Conservation (phyloP, 179 eudicot species). For the Spergularia azorica region DNA sequence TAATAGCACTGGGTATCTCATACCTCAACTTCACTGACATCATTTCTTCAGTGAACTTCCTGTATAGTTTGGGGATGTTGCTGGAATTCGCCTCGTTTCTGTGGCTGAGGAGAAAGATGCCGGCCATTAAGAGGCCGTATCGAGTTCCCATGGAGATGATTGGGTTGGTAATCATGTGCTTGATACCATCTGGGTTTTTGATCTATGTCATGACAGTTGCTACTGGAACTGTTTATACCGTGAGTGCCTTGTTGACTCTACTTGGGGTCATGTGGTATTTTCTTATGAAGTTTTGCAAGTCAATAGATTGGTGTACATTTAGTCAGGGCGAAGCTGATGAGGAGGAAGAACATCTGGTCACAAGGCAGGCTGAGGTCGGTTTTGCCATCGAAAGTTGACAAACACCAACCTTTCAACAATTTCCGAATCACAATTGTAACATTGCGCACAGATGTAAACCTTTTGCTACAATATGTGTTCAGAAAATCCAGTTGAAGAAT, state of each 20-base stretch:
- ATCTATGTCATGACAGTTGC: slow-evolving; percentile 41
- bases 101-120: slow-evolving; percentile 55
- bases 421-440: not conserved
- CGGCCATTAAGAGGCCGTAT: slow-evolving; percentile 48
- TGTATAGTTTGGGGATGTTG: slow-evolving; percentile 64
- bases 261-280: slow-evolving; percentile 42
- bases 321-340: slow-evolving; percentile 14
- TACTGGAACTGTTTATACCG: slow-evolving; percentile 24
- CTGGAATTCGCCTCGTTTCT: slow-evolving; percentile 63
- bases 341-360: slow-evolving; percentile 28
- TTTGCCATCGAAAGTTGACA: not conserved
- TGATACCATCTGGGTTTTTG: slow-evolving; percentile 60
- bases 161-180: slow-evolving; percentile 59
- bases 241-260: slow-evolving; percentile 36
- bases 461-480: not conserved
- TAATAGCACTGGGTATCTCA: slow-evolving; percentile 46
- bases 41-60: slow-evolving; percentile 57
- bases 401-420: not conserved
- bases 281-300: slow-evolving; percentile 34
- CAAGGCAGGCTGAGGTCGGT: not conserved
- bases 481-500: no score
- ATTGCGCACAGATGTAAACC: not conserved
- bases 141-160: slow-evolving; percentile 51
- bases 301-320: slow-evolving; percentile 30
- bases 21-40: slow-evolving; percentile 47